A percentile compares a stretch with the other conserved stretches of the same genome.
Evolutionary conservation across 106 monocot genomes (phyloP).

Genomic region (Iris macrosiphon): DNA sequence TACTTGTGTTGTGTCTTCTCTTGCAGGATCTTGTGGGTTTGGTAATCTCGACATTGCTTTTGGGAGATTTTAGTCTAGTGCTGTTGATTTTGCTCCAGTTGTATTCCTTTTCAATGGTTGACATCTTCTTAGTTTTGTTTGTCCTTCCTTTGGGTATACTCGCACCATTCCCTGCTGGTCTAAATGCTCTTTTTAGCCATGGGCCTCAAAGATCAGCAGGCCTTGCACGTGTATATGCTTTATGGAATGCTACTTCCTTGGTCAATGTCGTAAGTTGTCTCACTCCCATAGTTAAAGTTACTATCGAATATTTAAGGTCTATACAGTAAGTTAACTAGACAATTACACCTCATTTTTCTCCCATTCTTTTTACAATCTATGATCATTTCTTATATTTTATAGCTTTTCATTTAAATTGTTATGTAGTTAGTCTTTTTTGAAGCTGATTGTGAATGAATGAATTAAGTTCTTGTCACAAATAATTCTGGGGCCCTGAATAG

Average conservation of each 20-base stretch:
- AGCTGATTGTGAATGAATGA: too few species aligned
- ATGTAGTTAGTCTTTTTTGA: too few species aligned
- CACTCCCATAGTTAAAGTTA: neutral
- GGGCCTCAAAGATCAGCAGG: slow-evolving; percentile 81
- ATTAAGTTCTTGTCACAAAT: neutral
- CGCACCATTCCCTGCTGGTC: slow-evolving; percentile 89
- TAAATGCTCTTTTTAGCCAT: slow-evolving; percentile 91
- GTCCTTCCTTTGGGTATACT: slow-evolving; percentile 82
- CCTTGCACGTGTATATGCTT: slow-evolving; percentile 79
- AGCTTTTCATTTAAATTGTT: too few species aligned
- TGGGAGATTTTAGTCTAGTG: slow-evolving; percentile 90
- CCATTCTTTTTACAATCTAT: neutral
- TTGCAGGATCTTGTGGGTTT: slow-evolving; percentile 88
- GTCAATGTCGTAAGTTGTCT: slow-evolving; percentile 83
- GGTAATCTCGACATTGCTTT: slow-evolving; percentile 73
- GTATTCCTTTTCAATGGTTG: slow-evolving; percentile 78
- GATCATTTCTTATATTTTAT: neutral
- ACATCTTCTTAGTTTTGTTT: slow-evolving; percentile 83
- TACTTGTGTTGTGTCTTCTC: neutral
- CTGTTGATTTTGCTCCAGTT: slow-evolving; percentile 85
- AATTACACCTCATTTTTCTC: too few species aligned
- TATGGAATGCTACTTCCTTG: slow-evolving; percentile 84
- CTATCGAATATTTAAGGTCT: too few species aligned
- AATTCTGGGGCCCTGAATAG: too few species aligned
- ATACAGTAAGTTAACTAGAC: too few species aligned